Evolutionary conservation across 2,329 filamentous ascomycete species (phyloP), one percentile per base, ranked within the genome.

Genomic region (Endothia cerciana): DNA sequence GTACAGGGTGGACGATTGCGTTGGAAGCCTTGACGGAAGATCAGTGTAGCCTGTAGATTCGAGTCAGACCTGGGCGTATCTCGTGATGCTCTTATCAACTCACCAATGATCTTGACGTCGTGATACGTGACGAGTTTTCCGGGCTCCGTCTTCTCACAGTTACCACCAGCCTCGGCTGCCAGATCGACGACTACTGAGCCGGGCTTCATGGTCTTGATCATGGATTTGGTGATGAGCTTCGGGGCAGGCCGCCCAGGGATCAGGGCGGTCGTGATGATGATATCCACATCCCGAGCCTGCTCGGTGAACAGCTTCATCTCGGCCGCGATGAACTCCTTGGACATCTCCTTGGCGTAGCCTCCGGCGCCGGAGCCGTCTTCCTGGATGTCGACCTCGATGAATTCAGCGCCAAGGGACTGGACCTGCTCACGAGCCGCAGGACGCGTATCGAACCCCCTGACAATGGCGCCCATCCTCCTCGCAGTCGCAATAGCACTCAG

Each of bases 341-440:
- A 95, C 93, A 97, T 97, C 74, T 94, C 92, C 74, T 97, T 97
- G 62, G 92, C 92, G 73, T 97, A 97, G 19, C 93, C 93, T 36
- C 93, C 93, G 10, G 91, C 88, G 2, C 92, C 93, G 15, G 90
- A 88, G 1, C 93, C 93, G 67, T 95, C 92, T 77, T 97, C 93
- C 70, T 94, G 77, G 28, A 97, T 83, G 17, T 92, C 90, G 28
- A 97, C 93, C 77, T 97, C 92, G 71, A 97, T 87, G 72, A 96
- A 97, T 73, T 97, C 93, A 22, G 93, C 93, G 33, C 93, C 93
- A 0, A 97, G 85, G 5, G 92, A 96, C 75, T 97, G 91, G 1
- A 97, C 92, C 78, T 97, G 93, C 76, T 97, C 93, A 51, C 92
- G 87, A 30, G 91, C 93, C 11, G 91, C 93, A n/a, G 92, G 83